phyloP scores from a whole-genome alignment of 1,284 basidiomycete species.

The Neolentinus lepideus region DNA sequence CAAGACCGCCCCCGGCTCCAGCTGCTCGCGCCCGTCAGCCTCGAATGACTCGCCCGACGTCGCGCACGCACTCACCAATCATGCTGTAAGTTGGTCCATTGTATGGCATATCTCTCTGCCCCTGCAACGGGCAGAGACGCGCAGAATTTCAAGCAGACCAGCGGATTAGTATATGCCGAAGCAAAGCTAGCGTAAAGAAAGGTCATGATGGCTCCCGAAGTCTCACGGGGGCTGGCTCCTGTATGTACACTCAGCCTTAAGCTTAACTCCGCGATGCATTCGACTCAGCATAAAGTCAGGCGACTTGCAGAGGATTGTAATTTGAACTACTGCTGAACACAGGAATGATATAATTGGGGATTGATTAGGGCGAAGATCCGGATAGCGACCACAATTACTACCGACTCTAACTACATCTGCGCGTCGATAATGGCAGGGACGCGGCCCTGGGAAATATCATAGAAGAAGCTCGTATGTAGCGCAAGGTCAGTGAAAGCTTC shows the following conservation, averaged over 20 bases:
- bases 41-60: conserved; percentile 6
- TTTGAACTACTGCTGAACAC: too few species aligned
- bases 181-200: background rate
- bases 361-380: too few species aligned
- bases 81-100: conserved; percentile 58
- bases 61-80: conserved; percentile 41
- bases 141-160: background rate
- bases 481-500: too few species aligned
- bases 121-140: background rate
- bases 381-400: too few species aligned
- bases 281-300: background rate
- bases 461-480: too few species aligned
- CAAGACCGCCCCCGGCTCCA: conserved; percentile 82
- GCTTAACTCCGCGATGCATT: background rate
- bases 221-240: background rate
- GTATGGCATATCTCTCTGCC: conserved; percentile 60
- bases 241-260: too few species aligned
- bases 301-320: background rate
- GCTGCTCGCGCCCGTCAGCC: conserved; percentile 31
- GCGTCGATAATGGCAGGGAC: too few species aligned
- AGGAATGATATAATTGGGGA: too few species aligned
- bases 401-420: too few species aligned
- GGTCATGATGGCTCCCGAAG: background rate
- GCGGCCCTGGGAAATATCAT: too few species aligned
- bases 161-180: background rate